These are phyloP conservation scores for Globisporangium nunn DNA, from an alignment of 352 stramenopile genomes.

Conservation along the genomic window DNA sequence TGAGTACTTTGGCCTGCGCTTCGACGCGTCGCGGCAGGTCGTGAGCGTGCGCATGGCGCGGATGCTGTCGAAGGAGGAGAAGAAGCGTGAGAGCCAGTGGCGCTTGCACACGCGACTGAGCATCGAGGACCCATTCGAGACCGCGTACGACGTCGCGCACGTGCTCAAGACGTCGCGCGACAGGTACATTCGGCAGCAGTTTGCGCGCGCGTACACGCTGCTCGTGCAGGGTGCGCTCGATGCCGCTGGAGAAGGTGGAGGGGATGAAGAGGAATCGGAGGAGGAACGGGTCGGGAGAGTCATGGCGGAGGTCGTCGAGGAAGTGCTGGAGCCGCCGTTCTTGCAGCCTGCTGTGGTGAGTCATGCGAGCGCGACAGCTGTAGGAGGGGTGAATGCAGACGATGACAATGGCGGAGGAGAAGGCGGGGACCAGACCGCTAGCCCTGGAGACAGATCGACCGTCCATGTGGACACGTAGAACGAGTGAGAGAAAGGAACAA, in stretches of 20 bases:
- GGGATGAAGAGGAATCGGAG: no score
- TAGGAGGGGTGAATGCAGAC: neutral
- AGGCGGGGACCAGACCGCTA: neutral
- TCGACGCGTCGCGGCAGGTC: conserved; percentile 62
- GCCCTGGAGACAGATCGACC: neutral
- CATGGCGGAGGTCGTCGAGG: conserved; percentile 9
- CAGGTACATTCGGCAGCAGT: conserved; percentile 84
- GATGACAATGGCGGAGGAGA: neutral
- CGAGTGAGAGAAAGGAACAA: neutral
- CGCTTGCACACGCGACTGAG: conserved; percentile 70
- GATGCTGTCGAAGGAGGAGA: conserved; percentile 69
- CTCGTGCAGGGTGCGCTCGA: conserved; percentile 32
- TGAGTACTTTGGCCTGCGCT: conserved; percentile 61
- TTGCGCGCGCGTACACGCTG: conserved; percentile 61
- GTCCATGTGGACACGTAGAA: neutral
- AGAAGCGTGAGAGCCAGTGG: conserved; percentile 58
- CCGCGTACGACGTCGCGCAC: conserved; percentile 96
- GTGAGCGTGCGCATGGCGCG: conserved; percentile 65
- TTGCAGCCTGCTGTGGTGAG: conserved; percentile 3
- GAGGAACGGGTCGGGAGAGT: conserved; percentile 1
- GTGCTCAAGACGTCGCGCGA: conserved; percentile 89
- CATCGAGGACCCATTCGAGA: conserved; percentile 99
- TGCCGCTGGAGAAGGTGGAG: neutral
- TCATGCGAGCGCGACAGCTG: neutral
- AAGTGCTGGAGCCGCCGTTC: conserved; percentile 10